Evolutionary conservation across 208 protist genomes (phyloP).

Genomic region (Leishmania lainsoni): DNA sequence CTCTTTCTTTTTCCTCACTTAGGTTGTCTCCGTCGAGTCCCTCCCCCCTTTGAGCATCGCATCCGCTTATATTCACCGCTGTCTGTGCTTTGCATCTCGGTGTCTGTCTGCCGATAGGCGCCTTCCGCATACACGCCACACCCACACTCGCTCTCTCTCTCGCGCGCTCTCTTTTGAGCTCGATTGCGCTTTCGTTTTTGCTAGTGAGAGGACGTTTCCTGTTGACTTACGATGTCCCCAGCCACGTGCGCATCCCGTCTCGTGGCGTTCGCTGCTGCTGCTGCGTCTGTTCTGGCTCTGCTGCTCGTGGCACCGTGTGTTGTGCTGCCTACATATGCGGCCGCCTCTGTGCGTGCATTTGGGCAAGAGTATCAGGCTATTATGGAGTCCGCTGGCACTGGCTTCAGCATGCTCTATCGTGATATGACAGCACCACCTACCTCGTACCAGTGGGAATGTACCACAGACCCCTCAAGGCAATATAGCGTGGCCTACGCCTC

Average conservation of each 20-base stretch:
- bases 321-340: not conserved
- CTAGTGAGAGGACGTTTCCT: not conserved
- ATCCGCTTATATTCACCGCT: not conserved
- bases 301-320: slow-evolving; percentile 1
- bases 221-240: not conserved
- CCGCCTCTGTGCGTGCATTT: slow-evolving; percentile 15
- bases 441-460: slow-evolving; percentile 25
- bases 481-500: slow-evolving; percentile 35
- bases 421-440: slow-evolving; percentile 22
- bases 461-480: not conserved
- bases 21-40: too few species aligned
- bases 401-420: slow-evolving; percentile 25
- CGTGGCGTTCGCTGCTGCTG: not conserved
- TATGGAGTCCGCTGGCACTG: slow-evolving; percentile 23
- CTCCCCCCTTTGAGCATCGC: not conserved
- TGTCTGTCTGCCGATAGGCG: not conserved
- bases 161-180: not conserved
- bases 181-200: not conserved
- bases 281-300: not conserved
- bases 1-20: not conserved
- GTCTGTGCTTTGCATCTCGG: too few species aligned
- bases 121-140: not conserved
- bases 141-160: not conserved
- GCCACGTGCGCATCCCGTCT: not conserved
- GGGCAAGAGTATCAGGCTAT: slow-evolving; percentile 19